Conservation (phyloP, 768 basidiomycete species). For the Russula sp. region DNA sequence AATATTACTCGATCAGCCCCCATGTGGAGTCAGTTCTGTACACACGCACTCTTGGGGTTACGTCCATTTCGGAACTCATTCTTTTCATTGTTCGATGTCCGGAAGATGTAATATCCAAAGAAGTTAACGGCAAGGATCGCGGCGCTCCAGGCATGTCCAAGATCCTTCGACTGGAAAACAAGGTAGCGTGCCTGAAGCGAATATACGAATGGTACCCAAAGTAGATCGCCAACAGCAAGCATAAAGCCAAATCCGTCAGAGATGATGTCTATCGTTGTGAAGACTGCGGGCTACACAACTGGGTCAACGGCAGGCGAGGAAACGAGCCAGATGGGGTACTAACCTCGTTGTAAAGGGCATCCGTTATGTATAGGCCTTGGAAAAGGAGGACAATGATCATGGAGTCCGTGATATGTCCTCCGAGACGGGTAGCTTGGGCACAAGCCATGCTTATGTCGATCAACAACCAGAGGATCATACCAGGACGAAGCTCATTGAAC, state of each 20-base stretch:
- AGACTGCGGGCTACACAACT: slow-evolving; percentile 65
- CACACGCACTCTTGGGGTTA: slow-evolving; percentile 80
- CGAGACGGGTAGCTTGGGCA: slow-evolving; percentile 80
- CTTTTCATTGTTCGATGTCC: slow-evolving; percentile 87
- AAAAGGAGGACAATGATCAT: slow-evolving; percentile 87
- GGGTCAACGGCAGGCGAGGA: neutral
- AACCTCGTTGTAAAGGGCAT: slow-evolving; percentile 89
- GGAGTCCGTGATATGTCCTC: slow-evolving; percentile 78
- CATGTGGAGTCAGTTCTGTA: neutral
- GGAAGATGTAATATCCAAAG: slow-evolving; percentile 88
- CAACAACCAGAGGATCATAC: slow-evolving; percentile 88
- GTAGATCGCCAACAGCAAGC: slow-evolving; percentile 88
- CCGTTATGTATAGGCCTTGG: slow-evolving; percentile 84
- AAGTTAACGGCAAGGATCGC: slow-evolving; percentile 63
- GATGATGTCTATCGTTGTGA: slow-evolving; percentile 97
- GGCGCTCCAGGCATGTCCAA: slow-evolving; percentile 57
- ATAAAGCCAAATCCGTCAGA: slow-evolving; percentile 99
- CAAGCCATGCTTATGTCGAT: slow-evolving; percentile 89
- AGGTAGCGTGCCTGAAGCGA: slow-evolving; percentile 92
- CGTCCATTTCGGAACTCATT: slow-evolving; percentile 90
- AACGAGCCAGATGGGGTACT: slow-evolving; percentile 22
- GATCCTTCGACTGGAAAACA: slow-evolving; percentile 80
- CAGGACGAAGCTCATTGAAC: slow-evolving; percentile 81
- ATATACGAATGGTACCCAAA: slow-evolving; percentile 95
- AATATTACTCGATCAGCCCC: neutral